Evolutionary conservation across 2,329 filamentous ascomycete species (phyloP), one percentile per base, ranked within the genome.

Genomic region (Clarireedia sp.): DNA sequence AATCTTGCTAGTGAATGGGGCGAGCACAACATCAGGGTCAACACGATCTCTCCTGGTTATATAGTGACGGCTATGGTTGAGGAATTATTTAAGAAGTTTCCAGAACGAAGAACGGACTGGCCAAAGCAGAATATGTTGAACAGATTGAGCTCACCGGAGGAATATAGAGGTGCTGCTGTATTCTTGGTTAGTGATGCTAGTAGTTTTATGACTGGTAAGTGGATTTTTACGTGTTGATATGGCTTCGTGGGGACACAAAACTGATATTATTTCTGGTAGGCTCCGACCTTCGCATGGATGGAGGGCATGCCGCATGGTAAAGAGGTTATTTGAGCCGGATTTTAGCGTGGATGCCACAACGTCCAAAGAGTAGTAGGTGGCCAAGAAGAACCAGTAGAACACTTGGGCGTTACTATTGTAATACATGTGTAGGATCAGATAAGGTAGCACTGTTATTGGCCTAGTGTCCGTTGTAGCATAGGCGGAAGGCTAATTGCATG

Each of bases 11-110:
- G 79, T 9, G 87, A 91, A 69, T 90, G 86, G 87, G 87, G 86
- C 47, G 36, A 61, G 21, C 51, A 67, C 40, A 82, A 81, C 38
- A 91, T 94, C 65, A 81, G 88, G 2, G 85, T 92, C 59, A 92
- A 94, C 73, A 90, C 86, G 14, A 80, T 94, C 60, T 89, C 85
- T 19, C 87, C 89, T 0, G 88, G 89, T 8, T 90, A 90, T 68
- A 89, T 90, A 66, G 79, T 87, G 21, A 90, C 87, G 1, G 82
- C 86, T 21, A 95, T 96, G 90, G 88, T 92, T 1, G 81, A 89
- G 68, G 79, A 81, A 56, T 79, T 95, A 33, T 94, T 96, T 66
- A 78, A 83, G 61, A 78, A 86, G 60, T 87, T 81, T 62, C 90
- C 90, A 0, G 87, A 90, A 65, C 76, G 80, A 52, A 73, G 74